These are phyloP conservation scores for Pyrenochaeta sp. DNA, from an alignment of 2,329 filamentous ascomycete species.

Conservation along the genomic window DNA sequence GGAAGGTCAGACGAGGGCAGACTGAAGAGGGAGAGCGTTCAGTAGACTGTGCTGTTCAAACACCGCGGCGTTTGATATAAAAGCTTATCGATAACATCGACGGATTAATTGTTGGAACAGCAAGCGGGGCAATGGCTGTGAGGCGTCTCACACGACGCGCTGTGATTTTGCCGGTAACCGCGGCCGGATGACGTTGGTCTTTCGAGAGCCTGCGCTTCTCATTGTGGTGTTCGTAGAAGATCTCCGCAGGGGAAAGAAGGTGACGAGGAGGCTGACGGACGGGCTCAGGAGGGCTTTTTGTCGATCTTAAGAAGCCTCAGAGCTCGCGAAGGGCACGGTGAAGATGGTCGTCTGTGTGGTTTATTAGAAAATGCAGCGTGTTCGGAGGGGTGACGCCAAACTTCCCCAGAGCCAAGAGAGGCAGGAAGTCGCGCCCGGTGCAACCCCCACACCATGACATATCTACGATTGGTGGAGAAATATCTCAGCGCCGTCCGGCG, in stretches of 20 bases:
- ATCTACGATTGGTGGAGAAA: conserved; percentile 43
- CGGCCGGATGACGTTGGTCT: conserved; percentile 32
- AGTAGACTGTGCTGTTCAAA: conserved; percentile 8
- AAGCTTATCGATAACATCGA: conserved; percentile 24
- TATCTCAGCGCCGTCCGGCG: conserved; percentile 17
- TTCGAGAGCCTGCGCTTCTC: background rate
- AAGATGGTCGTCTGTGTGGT: conserved; percentile 3
- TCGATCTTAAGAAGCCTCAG: background rate
- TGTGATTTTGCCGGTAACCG: conserved; percentile 41
- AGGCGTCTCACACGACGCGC: conserved; percentile 23
- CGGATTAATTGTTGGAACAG: conserved; percentile 37
- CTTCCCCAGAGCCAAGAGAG: conserved; percentile 46
- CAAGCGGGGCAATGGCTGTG: conserved; percentile 38
- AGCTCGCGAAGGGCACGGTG: conserved; percentile 5
- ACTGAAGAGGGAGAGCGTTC: conserved; percentile 13
- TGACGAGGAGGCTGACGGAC: background rate
- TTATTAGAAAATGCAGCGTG: conserved; percentile 5
- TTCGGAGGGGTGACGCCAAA: conserved; percentile 20
- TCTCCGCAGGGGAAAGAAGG: no score
- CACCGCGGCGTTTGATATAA: conserved; percentile 34
- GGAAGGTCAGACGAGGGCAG: conserved; percentile 9
- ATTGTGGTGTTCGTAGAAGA: background rate
- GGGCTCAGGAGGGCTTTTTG: background rate
- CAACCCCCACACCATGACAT: conserved; percentile 35
- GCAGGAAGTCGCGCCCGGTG: conserved; percentile 11